Base-by-base conservation (phyloP, 345 rosid genomes). In the Gossypioides kirkii region DNA sequence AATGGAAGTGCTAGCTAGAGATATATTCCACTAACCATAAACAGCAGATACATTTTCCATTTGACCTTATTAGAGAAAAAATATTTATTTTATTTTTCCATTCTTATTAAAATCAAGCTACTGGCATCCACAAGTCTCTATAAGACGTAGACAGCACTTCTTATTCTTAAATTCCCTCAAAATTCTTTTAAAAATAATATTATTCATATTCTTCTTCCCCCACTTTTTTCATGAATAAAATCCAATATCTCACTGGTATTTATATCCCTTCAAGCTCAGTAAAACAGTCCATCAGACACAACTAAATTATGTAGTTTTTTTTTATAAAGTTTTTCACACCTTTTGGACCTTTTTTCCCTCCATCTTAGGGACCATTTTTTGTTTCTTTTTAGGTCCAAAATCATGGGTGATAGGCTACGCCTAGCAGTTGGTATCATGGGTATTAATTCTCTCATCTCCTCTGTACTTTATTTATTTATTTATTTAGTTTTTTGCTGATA, bases 391-490 rank as follows among this genome's bases (percentile, higher is more conserved):
- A 43, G 22, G 26, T 49, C 2, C 25, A 25, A 61, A 63, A 83
- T 74, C 55, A 86, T 89, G 87, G 88, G 81, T 72, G 84, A 83
- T 54, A 77, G 66, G 67, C 73, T 85, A 73, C 89, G 84, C 65
- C 79, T 89, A 11, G 87, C 86, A 17, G 67, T 83, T 59, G 93
- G 91, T 60, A 54, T 79, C 71, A 77, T 85, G 83, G 89, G 89
- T 80, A 77, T 54, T 10, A 32, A 32, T 56, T 56, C 28, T 23
- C 6, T 22, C 38, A 10, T 23, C 11, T 42, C 8, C 25, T 73
- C 20, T 61, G 8, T 11, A 16, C 53, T 1, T 11, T 4, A 14
- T 10, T 56, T 56, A 2, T 8, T 17, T 55, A 6, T 2, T 22
- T 26, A 1, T 56, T 23, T 22, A 56, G 17, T 13, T 49, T 16